Evolutionary conservation across 2,329 filamentous ascomycete species (phyloP), one percentile per base, ranked within the genome.

Genomic region (Cordyceps pruinosa): DNA sequence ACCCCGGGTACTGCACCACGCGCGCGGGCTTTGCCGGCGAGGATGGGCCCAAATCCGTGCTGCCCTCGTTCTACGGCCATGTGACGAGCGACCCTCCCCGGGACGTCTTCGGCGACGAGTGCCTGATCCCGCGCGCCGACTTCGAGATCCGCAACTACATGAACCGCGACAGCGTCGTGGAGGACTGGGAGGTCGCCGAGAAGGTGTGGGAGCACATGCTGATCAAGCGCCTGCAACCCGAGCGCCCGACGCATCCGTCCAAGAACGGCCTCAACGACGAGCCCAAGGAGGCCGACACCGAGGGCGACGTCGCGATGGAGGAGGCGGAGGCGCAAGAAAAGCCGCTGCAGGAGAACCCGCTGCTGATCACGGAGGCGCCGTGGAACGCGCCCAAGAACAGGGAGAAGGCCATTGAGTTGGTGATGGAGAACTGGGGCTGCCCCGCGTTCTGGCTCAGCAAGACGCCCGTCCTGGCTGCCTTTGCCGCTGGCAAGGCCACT

Each of bases 1-100:
- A 99, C 70, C 89, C 94, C 3, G 94, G 95, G 61, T 97, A 91
- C 76, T 90, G 89, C 68, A 87, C 85, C 64, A 92, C 89, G 41
- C 91, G 95, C 73, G 94, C 92, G 59, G 94, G 94, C 58, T 99
- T 97, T 69, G 95, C 95, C 13, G 94, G 95, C 69, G 95, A 99
- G 82, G 94, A 99, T 75, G 88, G 91, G 1, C 94, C 94, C 65
- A 97, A 97, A 77, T 91, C 90, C 30, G 86, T 97, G 58, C 82
- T 96, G 58, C 92, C 93, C 28, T 94, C 91, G 45, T 90, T 88
- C 75, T 99, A 99, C 75, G 92, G 89, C 56, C 76, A 80, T 67
- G 66, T 80, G 56, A 79, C 71, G 61, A 66, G 66, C 63, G 70
- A 74, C 56, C 63, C 67, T 19, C 77, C 81, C 50, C 75, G 74